Base-by-base conservation (phyloP, 768 basidiomycete genomes). In the Tricholoma hemisulphureum region DNA sequence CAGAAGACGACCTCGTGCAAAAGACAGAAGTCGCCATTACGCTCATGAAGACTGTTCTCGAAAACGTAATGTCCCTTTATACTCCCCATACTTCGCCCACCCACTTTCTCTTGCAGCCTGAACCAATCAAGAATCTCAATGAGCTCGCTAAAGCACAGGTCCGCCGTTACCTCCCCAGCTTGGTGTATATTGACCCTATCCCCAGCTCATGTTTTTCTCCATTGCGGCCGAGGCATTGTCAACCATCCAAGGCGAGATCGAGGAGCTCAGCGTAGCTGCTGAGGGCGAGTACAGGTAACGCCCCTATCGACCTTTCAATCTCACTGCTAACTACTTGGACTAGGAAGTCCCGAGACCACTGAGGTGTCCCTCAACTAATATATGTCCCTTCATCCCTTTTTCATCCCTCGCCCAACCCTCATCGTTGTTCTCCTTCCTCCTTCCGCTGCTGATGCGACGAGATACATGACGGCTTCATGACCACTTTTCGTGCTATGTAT, bases 1-100 rank as follows among this genome's bases (percentile, higher is more conserved):
- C 91, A 8, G 91, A 94, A 65, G 97, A 99, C 70, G 93, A 95
- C 72, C 84, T 98, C 29, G 97, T 98, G 5, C 95, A 95, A 71
- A 94, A 93, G 80, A 99, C 97, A 21, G 97, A 99, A 72, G 90
- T 95, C 28, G 96, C 95, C 1, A 97, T 97, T 65, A 91, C 90
- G 2, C 82, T 94, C 43, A 96, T 97, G 95, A 96, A 96, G 80
- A 89, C 92, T n/a, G 96, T 98, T 14, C 81, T 99, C 35, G 96
- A 98, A 66, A 98, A 98, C 74, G 95, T 97, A 62, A 55, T 90
- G 79, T 3, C 21, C 20, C 35, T 9, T 28, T n/a, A 51, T 46
- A 55, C 39, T 10, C 7, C 37, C 8, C 46, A 31, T 45, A 59
- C 31, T 51, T 57, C 10, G 21, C 41, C n/a, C 11, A 50, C 13